Percentiles rank a stretch among this genome's conserved stretches.
phyloP scores from a whole-genome alignment of 2,329 filamentous ascomycete species.

The Fusarium sublunatum region DNA sequence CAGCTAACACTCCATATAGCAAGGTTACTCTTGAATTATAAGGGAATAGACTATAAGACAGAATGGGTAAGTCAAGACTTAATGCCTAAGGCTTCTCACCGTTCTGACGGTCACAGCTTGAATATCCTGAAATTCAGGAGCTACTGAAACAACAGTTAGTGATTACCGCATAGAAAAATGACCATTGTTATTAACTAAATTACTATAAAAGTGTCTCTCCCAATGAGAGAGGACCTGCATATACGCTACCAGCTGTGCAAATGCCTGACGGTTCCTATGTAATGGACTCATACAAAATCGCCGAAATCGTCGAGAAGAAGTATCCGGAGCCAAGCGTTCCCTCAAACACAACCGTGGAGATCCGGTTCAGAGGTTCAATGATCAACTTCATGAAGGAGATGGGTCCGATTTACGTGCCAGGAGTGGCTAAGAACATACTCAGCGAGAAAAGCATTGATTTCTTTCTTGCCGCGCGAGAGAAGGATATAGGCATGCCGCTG shows the following conservation, averaged over 20 bases:
- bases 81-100: accelerated
- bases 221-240: constrained; percentile 9
- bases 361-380: constrained; percentile 13
- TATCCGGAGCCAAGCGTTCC: constrained; percentile 61
- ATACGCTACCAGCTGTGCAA: constrained; percentile 60
- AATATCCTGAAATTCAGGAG: constrained; percentile 31
- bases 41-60: constrained; percentile 26
- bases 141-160: constrained; percentile 21
- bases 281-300: constrained; percentile 73
- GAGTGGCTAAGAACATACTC: constrained; percentile 20
- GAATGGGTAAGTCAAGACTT: constrained; percentile 21
- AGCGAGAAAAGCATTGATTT: constrained; percentile 31
- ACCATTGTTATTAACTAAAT: neutral
- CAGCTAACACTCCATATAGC: neutral
- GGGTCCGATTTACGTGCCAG: constrained; percentile 26
- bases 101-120: constrained; percentile 12
- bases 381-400: constrained; percentile 28
- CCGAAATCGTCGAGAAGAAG: constrained; percentile 65
- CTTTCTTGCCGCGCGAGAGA: constrained; percentile 14
- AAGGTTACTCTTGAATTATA: constrained; percentile 34
- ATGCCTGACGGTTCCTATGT: constrained; percentile 66
- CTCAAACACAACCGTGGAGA: constrained; percentile 12
- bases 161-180: accelerated
- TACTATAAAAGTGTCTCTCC: constrained; percentile 12
- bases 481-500: constrained; percentile 33